Evolutionary conservation across 345 rosid species (phyloP), one percentile per base, ranked within the genome.

Genomic region (Pugionium cornutum): DNA sequence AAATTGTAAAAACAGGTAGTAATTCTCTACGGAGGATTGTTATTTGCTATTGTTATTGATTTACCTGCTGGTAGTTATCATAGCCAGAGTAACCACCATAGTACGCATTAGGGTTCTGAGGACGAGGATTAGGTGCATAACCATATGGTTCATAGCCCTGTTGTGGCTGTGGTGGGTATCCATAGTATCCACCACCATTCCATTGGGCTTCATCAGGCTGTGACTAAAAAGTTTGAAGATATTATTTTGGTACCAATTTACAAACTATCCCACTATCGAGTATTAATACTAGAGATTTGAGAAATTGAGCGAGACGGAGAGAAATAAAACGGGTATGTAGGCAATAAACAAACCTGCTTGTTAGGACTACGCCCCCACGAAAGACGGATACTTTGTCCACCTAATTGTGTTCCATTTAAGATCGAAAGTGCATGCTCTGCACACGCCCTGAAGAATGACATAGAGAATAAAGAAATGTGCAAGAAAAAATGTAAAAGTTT

Each of bases 311-410:
- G 27, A n/a, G 31, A 32, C 27, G 3, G 27, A 9, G 31, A 32
- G 1, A 53, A 7, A 9, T 45, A 1, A n/a, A 56, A 27, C 4
- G 26, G 37, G 39, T 33, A 39, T 11, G 9, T 2, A 33, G 30
- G 39, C 27, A 39, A 28, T 29, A 44, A 32, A 51, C 39, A 64
- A 57, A 95, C 99, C 95, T 94, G 97, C 75, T 91, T 95, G 11
- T 88, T 84, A 3, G 96, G 89, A 71, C 89, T 91, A 55, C 94
- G 99, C 3, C 98, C 98, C 98, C 99, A 95, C 9, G 98, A 95
- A 52, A 95, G 96, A 36, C 99, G 79, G 65, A 95, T 81, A 62
- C 68, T 91, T 63, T 87, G 96, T 56, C 97, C 96, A 43, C 96
- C 96, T 67, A 95, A 70, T 53, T 74, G 82, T 27, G 96, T 76